A percentile compares a stretch with the other conserved stretches of the same genome.
Evolutionary conservation across 1,284 basidiomycete species (phyloP).

Genomic region (Ganoderma lucidum): DNA sequence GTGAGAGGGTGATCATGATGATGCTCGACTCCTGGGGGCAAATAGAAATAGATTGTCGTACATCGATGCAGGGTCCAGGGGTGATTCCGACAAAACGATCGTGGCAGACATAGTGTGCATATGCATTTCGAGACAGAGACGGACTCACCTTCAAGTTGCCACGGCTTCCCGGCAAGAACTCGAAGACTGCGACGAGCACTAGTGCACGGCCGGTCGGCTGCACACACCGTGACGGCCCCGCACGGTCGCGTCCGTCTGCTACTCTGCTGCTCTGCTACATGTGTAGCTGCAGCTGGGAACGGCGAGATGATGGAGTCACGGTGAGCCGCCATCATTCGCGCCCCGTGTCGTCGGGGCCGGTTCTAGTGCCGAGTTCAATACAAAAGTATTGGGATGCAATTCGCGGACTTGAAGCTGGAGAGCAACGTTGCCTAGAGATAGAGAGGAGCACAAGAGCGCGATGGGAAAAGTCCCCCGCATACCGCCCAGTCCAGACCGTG

Average conservation of each 20-base stretch:
- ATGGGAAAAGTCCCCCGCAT: too few species aligned
- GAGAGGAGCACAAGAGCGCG: neutral
- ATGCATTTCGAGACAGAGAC: too few species aligned
- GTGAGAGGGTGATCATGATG: neutral
- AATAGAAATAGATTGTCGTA: neutral
- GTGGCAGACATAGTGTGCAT: too few species aligned
- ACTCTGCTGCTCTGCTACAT: too few species aligned
- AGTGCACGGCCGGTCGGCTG: neutral
- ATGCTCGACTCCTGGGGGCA: neutral
- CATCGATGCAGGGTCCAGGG: neutral
- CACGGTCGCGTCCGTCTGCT: neutral
- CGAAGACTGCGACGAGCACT: neutral
- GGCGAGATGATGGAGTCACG: neutral
- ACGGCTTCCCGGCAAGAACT: neutral
- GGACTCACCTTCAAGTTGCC: too few species aligned
- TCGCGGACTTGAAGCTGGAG: slow-evolving; percentile 2
- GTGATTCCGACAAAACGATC: neutral
- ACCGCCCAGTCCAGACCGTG: too few species aligned
- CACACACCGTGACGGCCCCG: neutral
- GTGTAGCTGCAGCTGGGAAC: neutral
- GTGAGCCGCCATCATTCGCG: neutral
- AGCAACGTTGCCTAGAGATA: neutral
- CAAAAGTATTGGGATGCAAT: neutral
- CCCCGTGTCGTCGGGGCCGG: neutral
- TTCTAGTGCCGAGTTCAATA: neutral